Evolutionary conservation across 495 filamentous ascomycete genomes (phyloP).

Genomic region (Hypoxylon crocopeplum): DNA sequence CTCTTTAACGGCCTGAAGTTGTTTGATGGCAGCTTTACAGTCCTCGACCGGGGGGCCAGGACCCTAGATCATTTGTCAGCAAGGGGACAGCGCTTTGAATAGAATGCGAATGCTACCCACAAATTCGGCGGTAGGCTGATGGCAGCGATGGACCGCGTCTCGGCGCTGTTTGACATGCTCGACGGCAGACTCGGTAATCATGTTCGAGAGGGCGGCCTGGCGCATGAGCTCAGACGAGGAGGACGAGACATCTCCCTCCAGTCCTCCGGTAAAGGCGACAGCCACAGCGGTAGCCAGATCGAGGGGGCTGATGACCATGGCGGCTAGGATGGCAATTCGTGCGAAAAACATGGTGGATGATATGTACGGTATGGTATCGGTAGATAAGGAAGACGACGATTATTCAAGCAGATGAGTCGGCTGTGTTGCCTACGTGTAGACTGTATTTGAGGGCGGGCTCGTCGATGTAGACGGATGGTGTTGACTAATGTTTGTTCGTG

Average conservation of each 20-base stretch:
- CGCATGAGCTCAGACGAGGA: neutral
- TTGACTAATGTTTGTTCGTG: slow-evolving; percentile 3
- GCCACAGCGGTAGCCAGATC: slow-evolving; percentile 1
- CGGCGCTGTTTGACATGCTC: slow-evolving; percentile 11
- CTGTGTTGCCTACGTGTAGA: neutral
- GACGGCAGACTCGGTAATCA: neutral
- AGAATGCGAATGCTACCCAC: slow-evolving; percentile 18
- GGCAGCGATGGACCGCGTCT: slow-evolving; percentile 35
- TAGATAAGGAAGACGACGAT: neutral
- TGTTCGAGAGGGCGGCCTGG: neutral
- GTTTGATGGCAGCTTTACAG: slow-evolving; percentile 31
- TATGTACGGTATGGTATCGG: neutral
- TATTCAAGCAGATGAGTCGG: neutral
- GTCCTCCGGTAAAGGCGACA: neutral
- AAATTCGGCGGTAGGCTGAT: slow-evolving; percentile 25
- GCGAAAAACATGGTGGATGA: slow-evolving; percentile 17
- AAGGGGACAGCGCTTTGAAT: neutral
- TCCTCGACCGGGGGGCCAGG: slow-evolving; percentile 36
- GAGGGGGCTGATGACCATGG: slow-evolving; percentile 1
- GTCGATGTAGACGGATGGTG: neutral
- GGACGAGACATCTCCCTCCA: neutral
- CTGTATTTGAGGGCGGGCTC: neutral
- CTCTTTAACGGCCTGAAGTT: slow-evolving; percentile 24
- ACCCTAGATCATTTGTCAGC: slow-evolving; percentile 18
- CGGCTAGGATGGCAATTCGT: slow-evolving; percentile 4